Base-by-base conservation (phyloP, 2,329 filamentous ascomycete genomes). In the Leptosphaerulina australis region DNA sequence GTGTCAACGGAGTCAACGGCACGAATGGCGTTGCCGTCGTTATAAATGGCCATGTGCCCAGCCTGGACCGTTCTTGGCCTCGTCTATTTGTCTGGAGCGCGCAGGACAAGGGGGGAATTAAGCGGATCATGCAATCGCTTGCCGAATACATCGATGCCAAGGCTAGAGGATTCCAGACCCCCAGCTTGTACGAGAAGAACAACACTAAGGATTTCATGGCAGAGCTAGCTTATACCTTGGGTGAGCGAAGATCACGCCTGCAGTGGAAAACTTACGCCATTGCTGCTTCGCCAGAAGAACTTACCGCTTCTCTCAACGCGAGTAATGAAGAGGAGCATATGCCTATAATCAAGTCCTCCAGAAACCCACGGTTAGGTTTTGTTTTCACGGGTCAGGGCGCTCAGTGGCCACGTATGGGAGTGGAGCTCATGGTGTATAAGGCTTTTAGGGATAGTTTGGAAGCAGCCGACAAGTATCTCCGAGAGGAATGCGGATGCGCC, bases 381-480 rank as follows among this genome's bases (percentile, higher is more conserved):
- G 53, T 68, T 6, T 70, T 68, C 34, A 69, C 65, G 1, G 67
- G 67, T 3, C 67, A 70, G 44, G 66, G 65, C 15, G 66, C 64
- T 0, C 67, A 70, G 22, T 69, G 61, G 52, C 22, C 26, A 1
- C 36, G 30, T 8, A 70, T 71, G 64, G 66, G 58, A 1, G 29
- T 17, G 0, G 62, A 59, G 10, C 55, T 68, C 0, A 37, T 17
- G 2, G 22, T 56, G 5, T 68, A 26, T 11, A 15, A 4, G 11
- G 50, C 6, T n/a, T n/a, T n/a, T n/a, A n/a, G n/a, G n/a, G n/a
- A n/a, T n/a, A n/a, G n/a, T n/a, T n/a, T n/a, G n/a, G n/a, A n/a
- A n/a, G n/a, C n/a, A n/a, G n/a, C n/a, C n/a, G n/a, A n/a, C n/a
- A n/a, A n/a, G n/a, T n/a, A n/a, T n/a, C n/a, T n/a, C n/a, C n/a